These are phyloP conservation scores for Amanita jacksonii DNA, from an alignment of 768 basidiomycete genomes.

Conservation along the genomic window DNA sequence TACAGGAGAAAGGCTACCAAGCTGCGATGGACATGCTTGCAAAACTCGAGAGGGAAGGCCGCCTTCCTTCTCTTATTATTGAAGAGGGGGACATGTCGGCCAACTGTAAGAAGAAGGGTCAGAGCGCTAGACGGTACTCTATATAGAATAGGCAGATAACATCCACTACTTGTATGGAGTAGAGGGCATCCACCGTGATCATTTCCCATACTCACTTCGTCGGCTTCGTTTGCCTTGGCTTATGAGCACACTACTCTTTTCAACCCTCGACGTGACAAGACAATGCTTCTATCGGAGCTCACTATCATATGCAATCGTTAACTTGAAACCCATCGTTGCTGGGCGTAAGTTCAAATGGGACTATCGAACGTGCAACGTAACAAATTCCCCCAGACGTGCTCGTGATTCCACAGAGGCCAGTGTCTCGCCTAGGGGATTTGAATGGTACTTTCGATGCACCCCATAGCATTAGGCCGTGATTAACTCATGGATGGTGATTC, in stretches of 20 bases:
- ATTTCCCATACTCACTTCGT: no score
- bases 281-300: conserved; percentile 66
- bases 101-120: conserved; percentile 56
- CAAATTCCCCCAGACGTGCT: conserved; percentile 41
- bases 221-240: no score
- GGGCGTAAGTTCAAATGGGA: conserved; percentile 66
- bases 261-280: conserved; percentile 68
- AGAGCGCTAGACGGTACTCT: conserved; percentile 73
- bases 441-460: conserved; percentile 29
- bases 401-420: conserved; percentile 46
- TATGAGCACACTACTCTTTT: conserved; percentile 50
- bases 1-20: conserved; percentile 71
- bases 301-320: conserved; percentile 81
- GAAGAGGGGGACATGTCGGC: conserved; percentile 41
- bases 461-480: no score
- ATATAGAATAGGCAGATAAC: conserved; percentile 22
- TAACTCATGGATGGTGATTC: background rate
- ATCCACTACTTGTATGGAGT: no score
- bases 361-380: background rate
- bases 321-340: conserved; percentile 89
- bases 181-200: no score
- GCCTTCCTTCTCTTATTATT: conserved; percentile 66
- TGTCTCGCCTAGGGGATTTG: conserved; percentile 48
- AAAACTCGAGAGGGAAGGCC: conserved; percentile 76
- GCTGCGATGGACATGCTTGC: conserved; percentile 63